Conservation (phyloP, 2,329 filamentous ascomycete genomes). For the Cordyceps javanica region DNA sequence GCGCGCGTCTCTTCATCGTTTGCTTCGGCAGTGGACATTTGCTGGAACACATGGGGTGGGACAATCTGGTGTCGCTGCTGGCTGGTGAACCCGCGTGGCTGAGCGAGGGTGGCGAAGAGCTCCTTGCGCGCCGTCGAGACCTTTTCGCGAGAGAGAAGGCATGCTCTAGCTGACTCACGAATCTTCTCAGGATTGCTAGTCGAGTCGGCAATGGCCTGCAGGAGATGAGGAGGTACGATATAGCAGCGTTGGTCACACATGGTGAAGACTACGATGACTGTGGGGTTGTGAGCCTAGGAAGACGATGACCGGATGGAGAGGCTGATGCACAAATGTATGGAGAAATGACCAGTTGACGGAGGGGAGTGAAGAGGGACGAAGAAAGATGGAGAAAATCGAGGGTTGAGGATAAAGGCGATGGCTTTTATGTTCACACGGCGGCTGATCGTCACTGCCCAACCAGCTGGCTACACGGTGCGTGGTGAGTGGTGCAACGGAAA, state of each 20-base stretch:
- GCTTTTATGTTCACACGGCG: background rate
- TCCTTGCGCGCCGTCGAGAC: constrained; percentile 27
- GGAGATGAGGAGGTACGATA: constrained; percentile 41
- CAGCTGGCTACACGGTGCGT: background rate
- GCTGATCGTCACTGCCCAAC: constrained; percentile 7
- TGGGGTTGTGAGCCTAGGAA: background rate
- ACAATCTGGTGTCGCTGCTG: constrained; percentile 26
- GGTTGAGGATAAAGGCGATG: background rate
- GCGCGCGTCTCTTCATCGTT: constrained; percentile 33
- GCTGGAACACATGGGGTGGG: constrained; percentile 32
- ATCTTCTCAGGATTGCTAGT: constrained; percentile 29
- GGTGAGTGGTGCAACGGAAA: background rate
- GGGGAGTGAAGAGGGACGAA: background rate
- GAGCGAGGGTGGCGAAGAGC: constrained; percentile 28
- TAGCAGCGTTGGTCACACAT: constrained; percentile 25
- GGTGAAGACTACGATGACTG: background rate
- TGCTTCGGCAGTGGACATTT: constrained; percentile 30
- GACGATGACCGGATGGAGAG: background rate
- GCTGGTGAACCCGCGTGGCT: constrained; percentile 24
- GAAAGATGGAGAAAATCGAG: background rate
- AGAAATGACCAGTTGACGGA: background rate
- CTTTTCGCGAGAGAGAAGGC: constrained; percentile 28
- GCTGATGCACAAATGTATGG: background rate
- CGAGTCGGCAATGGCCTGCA: constrained; percentile 36
- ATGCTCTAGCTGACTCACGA: constrained; percentile 30